Evolutionary conservation across 371 early-diverging fungal species (phyloP), one percentile per base, ranked within the genome.

Genomic region (Apophysomyces variabilis): DNA sequence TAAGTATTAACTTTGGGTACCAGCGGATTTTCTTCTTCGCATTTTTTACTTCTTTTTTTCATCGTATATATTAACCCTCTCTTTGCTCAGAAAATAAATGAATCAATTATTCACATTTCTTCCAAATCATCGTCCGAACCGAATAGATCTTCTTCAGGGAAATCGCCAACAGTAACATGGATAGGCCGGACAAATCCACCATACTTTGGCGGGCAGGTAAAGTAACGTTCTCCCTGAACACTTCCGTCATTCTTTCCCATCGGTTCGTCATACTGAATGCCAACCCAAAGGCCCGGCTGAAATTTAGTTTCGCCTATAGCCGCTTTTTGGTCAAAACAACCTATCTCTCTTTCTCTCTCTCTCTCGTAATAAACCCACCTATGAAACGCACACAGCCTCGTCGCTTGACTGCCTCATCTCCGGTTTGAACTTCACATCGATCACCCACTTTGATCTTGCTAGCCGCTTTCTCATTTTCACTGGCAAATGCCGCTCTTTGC

Each of bases 231-330:
- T 3, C 94, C 95, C 60, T 92, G 81, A 1, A 96, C 93, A 60
- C 86, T 89, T 44, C 99, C 99, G 75, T 96, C 88, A 71, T 98
- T 93, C 76, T 94, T 96, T 36, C 99, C 99, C 45, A 96, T 70
- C 0, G 99, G 99, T 65, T 98, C 99, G 70, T 98, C 99, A 60
- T 93, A 96, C 71, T 96, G 92, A 16, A 98, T 79, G 58, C 99
- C 99, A 9, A 97, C 90, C 96, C 96, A 98, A 54, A 80, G 78
- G 4, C 98, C 99, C 0, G 90, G 78, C 68, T 95, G 92, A 71
- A 97, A 95, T 45, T 88, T 75, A 0, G 90, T 89, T 45, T 74
- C 61, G 16, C 92, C 93, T 83, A 70, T 32, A 16, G 58, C 26
- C 18, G 38, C 59, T 26, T 26, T 26, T 26, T 26, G 1, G 3